Evolutionary conservation across 2,329 filamentous ascomycete genomes (phyloP).

Genomic region (Pseudogymnoascus sp.): DNA sequence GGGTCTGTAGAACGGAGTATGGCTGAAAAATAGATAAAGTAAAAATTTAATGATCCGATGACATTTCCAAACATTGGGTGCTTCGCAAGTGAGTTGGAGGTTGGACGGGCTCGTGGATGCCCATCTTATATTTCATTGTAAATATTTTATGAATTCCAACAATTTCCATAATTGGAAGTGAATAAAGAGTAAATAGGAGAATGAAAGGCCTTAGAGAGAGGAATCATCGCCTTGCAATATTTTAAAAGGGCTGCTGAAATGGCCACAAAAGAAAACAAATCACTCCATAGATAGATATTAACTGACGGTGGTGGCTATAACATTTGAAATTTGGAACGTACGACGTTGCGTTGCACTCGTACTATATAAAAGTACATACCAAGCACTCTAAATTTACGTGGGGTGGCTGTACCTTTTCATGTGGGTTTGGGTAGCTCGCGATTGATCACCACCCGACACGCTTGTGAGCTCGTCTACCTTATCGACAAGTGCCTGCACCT

Average conservation of each 20-base stretch:
- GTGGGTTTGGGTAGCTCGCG: not conserved
- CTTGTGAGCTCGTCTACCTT: constrained; percentile 9
- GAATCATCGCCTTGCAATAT: not conserved
- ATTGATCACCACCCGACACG: constrained; percentile 6
- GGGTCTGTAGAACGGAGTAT: constrained; percentile 12
- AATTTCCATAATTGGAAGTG: not conserved
- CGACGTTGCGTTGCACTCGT: not conserved
- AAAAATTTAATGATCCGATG: constrained; percentile 2
- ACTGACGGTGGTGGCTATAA: not conserved
- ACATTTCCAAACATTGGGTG: not conserved
- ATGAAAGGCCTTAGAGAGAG: not conserved
- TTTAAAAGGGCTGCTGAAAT: not conserved
- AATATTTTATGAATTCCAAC: not conserved
- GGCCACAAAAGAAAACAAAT: not conserved
- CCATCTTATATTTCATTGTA: not conserved
- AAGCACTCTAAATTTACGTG: constrained; percentile 1
- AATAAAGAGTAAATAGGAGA: not conserved
- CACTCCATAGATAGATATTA: not conserved
- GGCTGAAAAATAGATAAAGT: constrained; percentile 8
- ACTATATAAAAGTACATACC: not conserved
- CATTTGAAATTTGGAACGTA: not conserved
- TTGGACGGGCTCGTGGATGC: not conserved
- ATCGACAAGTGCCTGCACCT: constrained; percentile 7
- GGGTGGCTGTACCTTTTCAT: not conserved
- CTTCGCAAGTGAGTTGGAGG: not conserved